Evolutionary conservation across 306 rosid genomes (phyloP), one percentile per base, ranked within the genome.

Genomic region (Dryas octopetala): DNA sequence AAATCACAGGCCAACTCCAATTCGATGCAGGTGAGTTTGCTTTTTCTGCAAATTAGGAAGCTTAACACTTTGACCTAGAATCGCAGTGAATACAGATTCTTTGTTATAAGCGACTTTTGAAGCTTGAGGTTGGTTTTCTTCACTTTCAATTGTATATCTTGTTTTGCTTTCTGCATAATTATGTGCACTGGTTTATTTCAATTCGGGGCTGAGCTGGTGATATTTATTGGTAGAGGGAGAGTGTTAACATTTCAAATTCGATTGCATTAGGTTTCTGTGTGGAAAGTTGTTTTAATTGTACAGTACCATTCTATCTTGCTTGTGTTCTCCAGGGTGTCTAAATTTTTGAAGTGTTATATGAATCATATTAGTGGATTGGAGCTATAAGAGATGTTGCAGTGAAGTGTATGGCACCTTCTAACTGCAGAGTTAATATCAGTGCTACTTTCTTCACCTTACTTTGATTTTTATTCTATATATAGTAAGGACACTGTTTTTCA

Each of bases 11-110:
- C 77, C 60, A 91, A 82, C 85, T 45, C 91, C 66, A 91, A 83
- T 87, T 91, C 98, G 87, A 88, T 94, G 97, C 97, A 94, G 97
- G 98, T 78, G 68, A 84, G 86, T 87, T 44, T 71, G 51, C 14
- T 77, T 72, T 40, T n/a, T 72, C 12, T 74, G 68, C 44, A 40
- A 77, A 45, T 72, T 85, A 68, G 48, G 66, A 84, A 61, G 68
- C 83, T 73, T 68, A 57, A 12, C n/a, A 67, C 68, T 69, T 80
- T 81, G 85, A 75, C 83, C 77, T 87, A 71, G 77, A 84, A 76
- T 55, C 69, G 5, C 57, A 55, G 63, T 78, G 50, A 16, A 60
- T 76, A 62, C 61, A 8, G 64, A 51, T 66, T 78, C 43, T 53
- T 50, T 72, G 67, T 38, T 66, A 19, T 23, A 47, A 50, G 61